Base-by-base conservation (phyloP, 768 basidiomycete genomes). In the Mycena amicta region DNA sequence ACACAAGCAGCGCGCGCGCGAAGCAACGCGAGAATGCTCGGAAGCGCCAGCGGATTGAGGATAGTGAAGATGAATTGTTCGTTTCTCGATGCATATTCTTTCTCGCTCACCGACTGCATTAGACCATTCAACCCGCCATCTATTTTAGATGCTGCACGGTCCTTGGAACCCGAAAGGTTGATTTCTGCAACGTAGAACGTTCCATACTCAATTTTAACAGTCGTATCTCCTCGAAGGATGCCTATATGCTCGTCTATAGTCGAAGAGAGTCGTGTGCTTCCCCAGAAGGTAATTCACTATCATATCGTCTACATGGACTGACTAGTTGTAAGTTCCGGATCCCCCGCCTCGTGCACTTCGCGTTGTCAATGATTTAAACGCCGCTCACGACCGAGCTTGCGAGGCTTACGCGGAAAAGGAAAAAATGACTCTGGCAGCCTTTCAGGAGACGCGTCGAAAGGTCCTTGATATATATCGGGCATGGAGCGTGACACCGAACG, bases 161-260 rank as follows among this genome's bases (percentile, higher is more conserved):
- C 33, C 8, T 37, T 37, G 33, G 33, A 37, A 8, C 33, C 33
- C 33, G 33, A 37, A 18, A 37, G 33, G 33, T 37, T 8, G 8
- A 37, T 18, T 8, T 37, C 33, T 18, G 8, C 33, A 37, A 8
- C 33, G 33, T 18, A 37, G 33, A 8, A 37, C 18, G 33, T 37
- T 37, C 18, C 33, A 37, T 8, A 8, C 33, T 37, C 33, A 50
- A 59, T 45, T 16, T 43, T 5, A 22, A 62, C 64, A 83, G 81
- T 59, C 75, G 79, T 37, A 80, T 90, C 62, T 78, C 83, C 2
- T 94, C 93, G 2, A 90, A 83, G 72, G 93, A 97, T 65, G 93
- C 93, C 5, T 97, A 98, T 73, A 96, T 98, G 94, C 81, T 98
- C 29, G 87, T 98, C 53, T 98, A 98, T 72, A 82, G 84, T 33